Conservation (phyloP, 2,329 filamentous ascomycete genomes). For the Colletotrichum sidae region DNA sequence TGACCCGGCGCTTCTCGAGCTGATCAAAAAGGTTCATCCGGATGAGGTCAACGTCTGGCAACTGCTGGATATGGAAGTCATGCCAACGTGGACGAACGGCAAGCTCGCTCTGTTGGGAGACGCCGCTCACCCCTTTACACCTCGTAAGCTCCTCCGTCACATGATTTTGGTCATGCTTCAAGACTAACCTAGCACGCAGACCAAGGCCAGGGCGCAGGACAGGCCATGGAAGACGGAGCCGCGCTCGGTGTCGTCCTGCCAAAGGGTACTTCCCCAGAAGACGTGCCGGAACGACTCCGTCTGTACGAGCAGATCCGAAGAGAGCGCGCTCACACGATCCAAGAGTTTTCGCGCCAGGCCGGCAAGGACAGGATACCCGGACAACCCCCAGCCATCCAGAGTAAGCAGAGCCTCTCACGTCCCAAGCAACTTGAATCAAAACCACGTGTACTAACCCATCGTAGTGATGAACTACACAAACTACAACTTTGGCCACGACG, state of each 20-base stretch:
- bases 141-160: slow-evolving; percentile 52
- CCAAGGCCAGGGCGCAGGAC: slow-evolving; percentile 71
- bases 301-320: slow-evolving; percentile 70
- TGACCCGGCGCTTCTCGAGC: slow-evolving; percentile 50
- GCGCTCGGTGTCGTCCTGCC: slow-evolving; percentile 68
- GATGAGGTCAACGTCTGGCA: slow-evolving; percentile 66
- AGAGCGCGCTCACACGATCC: slow-evolving; percentile 67
- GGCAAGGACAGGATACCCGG: slow-evolving; percentile 54
- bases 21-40: slow-evolving; percentile 57
- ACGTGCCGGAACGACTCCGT: slow-evolving; percentile 66
- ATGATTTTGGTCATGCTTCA: no score
- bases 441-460: not conserved
- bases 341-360: slow-evolving; percentile 65
- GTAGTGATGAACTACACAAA: slow-evolving; percentile 54
- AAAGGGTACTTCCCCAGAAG: slow-evolving; percentile 51
- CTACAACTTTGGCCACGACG: slow-evolving; percentile 70
- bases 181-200: slow-evolving; percentile 37
- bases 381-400: slow-evolving; percentile 12
- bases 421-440: not conserved
- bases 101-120: slow-evolving; percentile 72
- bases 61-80: slow-evolving; percentile 70
- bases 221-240: slow-evolving; percentile 75
- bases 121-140: slow-evolving; percentile 76
- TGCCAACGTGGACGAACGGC: slow-evolving; percentile 66
- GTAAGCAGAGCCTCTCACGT: not conserved